Evolutionary conservation across 1,284 basidiomycete species (phyloP), one percentile per base, ranked within the genome.

Genomic region (Phellopilus nigrolimitatus): DNA sequence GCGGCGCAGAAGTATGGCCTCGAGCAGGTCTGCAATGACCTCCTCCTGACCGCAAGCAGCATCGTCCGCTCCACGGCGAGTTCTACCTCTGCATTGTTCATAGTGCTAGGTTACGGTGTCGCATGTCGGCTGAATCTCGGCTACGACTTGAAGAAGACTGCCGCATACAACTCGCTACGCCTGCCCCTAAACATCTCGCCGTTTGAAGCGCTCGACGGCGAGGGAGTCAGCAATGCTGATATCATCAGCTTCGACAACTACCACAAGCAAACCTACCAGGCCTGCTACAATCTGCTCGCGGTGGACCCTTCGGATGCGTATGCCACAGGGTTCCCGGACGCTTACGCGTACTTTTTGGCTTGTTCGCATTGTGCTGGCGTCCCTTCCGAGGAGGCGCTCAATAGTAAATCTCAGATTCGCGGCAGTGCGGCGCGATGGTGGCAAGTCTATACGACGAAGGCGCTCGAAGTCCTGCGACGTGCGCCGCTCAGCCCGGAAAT

Each of bases 101-200:
- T 34, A 4, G 4, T 47, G 13, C 31, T 31, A 15, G 2, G 24
- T 1, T 47, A 47, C 15, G 45, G 17, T 4, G 45, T 27, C 13
- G 45, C 36, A n/a, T 47, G 45, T 47, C 45, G 31, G 10, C 45
- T 47, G 3, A n/a, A 38, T 24, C n/a, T 38, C 12, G 7, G 9
- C 21, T 27, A 47, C 24, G 33, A 25, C 6, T 4, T 19, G 27
- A 47, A 47, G 15, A 24, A 36, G 17, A 36, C 27, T 24, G 45
- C 45, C 27, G 45, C 45, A 12, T 34, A 19, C 5, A 47, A 47
- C 21, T 4, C 45, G 19, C 34, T 47, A 4, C 37, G 36, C 25
- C 13, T 47, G 24, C 45, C 45, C 13, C 5, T 21, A 8, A 15
- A 37, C 19, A 15, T 19, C 7, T 46, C 15, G 15, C 45, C 36